Conservation (phyloP, 2,329 filamentous ascomycete species). For the Ophioceras dolichostomum region DNA sequence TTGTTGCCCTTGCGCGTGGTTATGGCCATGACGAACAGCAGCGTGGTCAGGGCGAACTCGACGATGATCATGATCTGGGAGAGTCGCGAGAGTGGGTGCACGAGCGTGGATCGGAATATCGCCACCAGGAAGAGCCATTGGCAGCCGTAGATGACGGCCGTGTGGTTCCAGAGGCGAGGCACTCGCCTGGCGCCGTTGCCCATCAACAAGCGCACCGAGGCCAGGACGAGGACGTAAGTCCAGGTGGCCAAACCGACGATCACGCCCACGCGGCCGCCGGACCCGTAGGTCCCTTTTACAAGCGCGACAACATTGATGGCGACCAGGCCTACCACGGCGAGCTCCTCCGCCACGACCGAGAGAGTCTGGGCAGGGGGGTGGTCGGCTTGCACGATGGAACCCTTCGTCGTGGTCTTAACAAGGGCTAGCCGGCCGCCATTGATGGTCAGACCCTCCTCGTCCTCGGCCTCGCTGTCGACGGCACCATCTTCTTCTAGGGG, state of each 20-base stretch:
- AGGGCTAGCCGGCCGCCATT: slow-evolving; percentile 43
- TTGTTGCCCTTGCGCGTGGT: slow-evolving; percentile 88
- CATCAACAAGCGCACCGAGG: slow-evolving; percentile 57
- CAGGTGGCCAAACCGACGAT: slow-evolving; percentile 61
- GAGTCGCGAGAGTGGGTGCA: slow-evolving; percentile 57
- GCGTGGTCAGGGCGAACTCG: slow-evolving; percentile 62
- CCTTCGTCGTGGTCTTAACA: slow-evolving; percentile 47
- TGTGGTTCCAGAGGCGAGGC: slow-evolving; percentile 83
- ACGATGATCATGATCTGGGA: slow-evolving; percentile 53
- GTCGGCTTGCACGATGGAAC: slow-evolving; percentile 59
- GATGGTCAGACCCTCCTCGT: slow-evolving; percentile 48
- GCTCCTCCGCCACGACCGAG: slow-evolving; percentile 60
- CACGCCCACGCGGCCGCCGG: slow-evolving; percentile 46
- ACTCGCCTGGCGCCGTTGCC: slow-evolving; percentile 53
- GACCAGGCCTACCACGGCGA: slow-evolving; percentile 61
- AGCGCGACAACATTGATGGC: slow-evolving; percentile 56
- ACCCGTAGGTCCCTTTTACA: slow-evolving; percentile 38
- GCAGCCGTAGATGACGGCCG: slow-evolving; percentile 66
- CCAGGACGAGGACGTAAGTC: slow-evolving; percentile 68
- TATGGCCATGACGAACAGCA: slow-evolving; percentile 65
- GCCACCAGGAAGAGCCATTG: slow-evolving; percentile 70
- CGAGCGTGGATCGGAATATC: slow-evolving; percentile 73
- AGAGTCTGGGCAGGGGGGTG: slow-evolving; percentile 62
- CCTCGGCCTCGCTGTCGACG: slow-evolving; percentile 31
- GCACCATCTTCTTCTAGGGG: slow-evolving; percentile 30